Evolutionary conservation across 495 filamentous ascomycete genomes (phyloP).

Genomic region (Penicillium daleae): DNA sequence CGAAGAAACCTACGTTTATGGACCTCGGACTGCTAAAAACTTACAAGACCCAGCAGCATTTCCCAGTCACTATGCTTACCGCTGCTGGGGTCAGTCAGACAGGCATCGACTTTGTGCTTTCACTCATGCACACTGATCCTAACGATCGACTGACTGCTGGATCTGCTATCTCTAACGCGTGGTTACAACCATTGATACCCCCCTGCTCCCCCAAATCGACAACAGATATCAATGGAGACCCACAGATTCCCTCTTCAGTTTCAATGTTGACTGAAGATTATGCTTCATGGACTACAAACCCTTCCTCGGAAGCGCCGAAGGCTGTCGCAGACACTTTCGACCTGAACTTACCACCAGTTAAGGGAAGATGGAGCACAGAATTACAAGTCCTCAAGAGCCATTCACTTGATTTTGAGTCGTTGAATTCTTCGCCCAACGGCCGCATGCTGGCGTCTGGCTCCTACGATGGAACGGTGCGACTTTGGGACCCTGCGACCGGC

Average conservation of each 20-base stretch:
- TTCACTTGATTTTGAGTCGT: neutral
- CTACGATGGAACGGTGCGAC: too few species aligned
- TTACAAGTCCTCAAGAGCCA: neutral
- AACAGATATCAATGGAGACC: neutral
- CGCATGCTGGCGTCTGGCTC: too few species aligned
- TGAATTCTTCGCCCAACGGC: slow-evolving; percentile 30
- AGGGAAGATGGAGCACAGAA: neutral
- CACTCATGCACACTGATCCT: neutral
- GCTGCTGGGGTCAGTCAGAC: neutral
- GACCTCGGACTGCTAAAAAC: neutral
- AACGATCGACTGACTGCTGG: neutral
- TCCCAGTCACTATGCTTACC: neutral
- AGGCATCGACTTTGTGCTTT: neutral
- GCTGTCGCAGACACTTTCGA: neutral
- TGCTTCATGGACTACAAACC: neutral
- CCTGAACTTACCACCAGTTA: neutral
- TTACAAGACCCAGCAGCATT: neutral
- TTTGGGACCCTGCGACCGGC: neutral
- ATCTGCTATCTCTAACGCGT: neutral
- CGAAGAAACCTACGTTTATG: neutral
- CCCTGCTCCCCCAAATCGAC: neutral
- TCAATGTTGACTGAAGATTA: neutral
- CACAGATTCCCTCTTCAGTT: neutral
- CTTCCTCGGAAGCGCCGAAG: neutral
- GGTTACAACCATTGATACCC: neutral